Evolutionary conservation across 345 rosid genomes (phyloP).

Genomic region (Citrus inodora): DNA sequence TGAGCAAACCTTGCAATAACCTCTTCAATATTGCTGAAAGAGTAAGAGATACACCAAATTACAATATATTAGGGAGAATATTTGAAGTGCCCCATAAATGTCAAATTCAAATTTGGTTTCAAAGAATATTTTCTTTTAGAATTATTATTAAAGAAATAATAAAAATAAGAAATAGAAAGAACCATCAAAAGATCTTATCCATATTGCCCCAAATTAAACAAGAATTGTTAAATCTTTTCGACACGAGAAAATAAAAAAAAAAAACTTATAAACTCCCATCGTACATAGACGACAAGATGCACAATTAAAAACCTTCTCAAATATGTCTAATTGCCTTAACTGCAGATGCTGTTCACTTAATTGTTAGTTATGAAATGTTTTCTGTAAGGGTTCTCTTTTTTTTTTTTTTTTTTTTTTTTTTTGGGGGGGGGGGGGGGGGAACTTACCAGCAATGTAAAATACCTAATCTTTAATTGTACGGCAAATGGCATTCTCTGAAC

Average conservation of each 20-base stretch:
- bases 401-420: too few species aligned
- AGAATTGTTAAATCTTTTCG: not conserved
- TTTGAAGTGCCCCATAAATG: not conserved
- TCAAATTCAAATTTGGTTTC: not conserved
- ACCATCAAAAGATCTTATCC: not conserved
- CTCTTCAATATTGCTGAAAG: constrained; percentile 63
- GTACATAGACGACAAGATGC: not conserved
- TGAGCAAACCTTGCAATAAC: constrained; percentile 75
- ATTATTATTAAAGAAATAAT: not conserved
- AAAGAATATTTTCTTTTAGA: not conserved
- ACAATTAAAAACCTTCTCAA: not conserved
- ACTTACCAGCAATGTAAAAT: not conserved
- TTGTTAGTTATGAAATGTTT: not conserved
- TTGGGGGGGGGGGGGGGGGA: not conserved
- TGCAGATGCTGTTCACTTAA: not conserved
- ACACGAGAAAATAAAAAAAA: not conserved
- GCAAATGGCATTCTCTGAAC: not conserved
- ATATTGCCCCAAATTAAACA: not conserved
- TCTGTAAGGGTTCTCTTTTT: not conserved
- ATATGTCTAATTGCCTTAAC: not conserved
- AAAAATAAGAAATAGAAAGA: not conserved
- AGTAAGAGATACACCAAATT: constrained; percentile 8
- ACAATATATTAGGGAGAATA: not conserved
- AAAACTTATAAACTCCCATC: not conserved
- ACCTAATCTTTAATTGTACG: not conserved